Base-by-base conservation (phyloP, 2,329 filamentous ascomycete species). In the Zarea fungicola region DNA sequence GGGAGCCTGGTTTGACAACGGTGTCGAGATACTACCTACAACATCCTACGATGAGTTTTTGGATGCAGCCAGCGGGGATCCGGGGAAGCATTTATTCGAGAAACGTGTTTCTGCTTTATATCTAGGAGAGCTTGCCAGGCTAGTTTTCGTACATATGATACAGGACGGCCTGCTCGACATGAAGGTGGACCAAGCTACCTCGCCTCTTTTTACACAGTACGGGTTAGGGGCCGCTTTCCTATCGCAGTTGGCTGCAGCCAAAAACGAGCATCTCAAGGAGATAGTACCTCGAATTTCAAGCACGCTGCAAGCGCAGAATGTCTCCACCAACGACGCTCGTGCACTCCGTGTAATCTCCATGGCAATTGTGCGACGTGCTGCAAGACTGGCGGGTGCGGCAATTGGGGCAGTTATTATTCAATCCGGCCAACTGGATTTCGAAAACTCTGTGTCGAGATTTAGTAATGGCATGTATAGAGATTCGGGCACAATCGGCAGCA, bases 71-170 rank as follows among this genome's bases (percentile, higher is more conserved):
- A 86, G 81, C 46, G 76, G 81, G 54, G 89, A 90, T 62, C 85
- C 85, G 0, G 85, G 85, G 10, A 79, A 87, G 44, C 87, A 91
- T 60, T 87, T 89, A 77, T 89, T 90, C 55, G 87, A 91, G 67
- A 91, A 91, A 70, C 81, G 85, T 31, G 78, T 90, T n/a, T 88
- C 84, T 0, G 87, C 87, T 54, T 85, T 91, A 80, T 91, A 91
- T 65, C 66, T 91, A 43, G 87, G 87, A 13, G 87, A 91, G 61
- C 83, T 91, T 32, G 72, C 90, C 41, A 77, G 87, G 37, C 75
- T 82, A 16, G 79, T 80, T 14, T 67, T 90, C 10, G 59, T 87
- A 21, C 65, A 72, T 5, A 41, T 69, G 32, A 58, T 66, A 44
- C n/a, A n/a, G n/a, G n/a, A n/a, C n/a, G n/a, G 49, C 50, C 3